These are phyloP conservation scores for Amanita phalloides DNA, from an alignment of 768 basidiomycete genomes.

Conservation along the genomic window DNA sequence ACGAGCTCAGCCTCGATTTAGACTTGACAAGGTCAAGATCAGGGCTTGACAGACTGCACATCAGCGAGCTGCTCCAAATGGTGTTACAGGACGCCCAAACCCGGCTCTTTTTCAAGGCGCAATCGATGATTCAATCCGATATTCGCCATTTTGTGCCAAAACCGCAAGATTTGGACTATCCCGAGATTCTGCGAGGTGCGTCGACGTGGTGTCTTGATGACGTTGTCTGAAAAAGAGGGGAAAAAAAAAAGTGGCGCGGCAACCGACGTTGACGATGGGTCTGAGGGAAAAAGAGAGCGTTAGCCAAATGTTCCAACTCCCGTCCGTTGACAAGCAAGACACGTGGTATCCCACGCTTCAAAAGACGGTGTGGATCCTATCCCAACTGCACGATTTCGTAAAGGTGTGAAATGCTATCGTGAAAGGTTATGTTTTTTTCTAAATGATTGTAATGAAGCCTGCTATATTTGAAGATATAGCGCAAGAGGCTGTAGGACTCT, in stretches of 20 bases:
- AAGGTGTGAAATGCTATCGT: slow-evolving; percentile 42
- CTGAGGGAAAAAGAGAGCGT: slow-evolving; percentile 60
- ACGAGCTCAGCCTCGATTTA: slow-evolving; percentile 29
- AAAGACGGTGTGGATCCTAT: slow-evolving; percentile 86
- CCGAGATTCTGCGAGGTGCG: slow-evolving; percentile 64
- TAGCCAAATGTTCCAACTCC: slow-evolving; percentile 58
- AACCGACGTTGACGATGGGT: slow-evolving; percentile 30
- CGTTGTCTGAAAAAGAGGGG: background rate
- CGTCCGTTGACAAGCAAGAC: slow-evolving; percentile 63
- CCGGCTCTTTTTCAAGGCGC: slow-evolving; percentile 90
- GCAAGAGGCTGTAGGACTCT: slow-evolving; percentile 80
- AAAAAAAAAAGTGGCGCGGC: slow-evolving; percentile 28
- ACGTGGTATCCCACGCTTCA: slow-evolving; percentile 89
- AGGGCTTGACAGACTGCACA: slow-evolving; percentile 57
- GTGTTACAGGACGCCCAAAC: slow-evolving; percentile 96
- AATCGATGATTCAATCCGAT: slow-evolving; percentile 82
- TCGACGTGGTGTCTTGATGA: slow-evolving; percentile 14
- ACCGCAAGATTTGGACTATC: slow-evolving; percentile 76
- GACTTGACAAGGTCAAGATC: slow-evolving; percentile 17
- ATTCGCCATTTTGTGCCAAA: slow-evolving; percentile 76
- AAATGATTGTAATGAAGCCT: slow-evolving; percentile 29
- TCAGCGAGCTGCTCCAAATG: slow-evolving; percentile 75
- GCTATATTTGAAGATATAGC: slow-evolving; percentile 95
- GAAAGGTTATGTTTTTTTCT: background rate
- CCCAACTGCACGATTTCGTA: slow-evolving; percentile 84